These are phyloP conservation scores for Microdochium paspali DNA, from an alignment of 2,329 filamentous ascomycete species.

Conservation along the genomic window DNA sequence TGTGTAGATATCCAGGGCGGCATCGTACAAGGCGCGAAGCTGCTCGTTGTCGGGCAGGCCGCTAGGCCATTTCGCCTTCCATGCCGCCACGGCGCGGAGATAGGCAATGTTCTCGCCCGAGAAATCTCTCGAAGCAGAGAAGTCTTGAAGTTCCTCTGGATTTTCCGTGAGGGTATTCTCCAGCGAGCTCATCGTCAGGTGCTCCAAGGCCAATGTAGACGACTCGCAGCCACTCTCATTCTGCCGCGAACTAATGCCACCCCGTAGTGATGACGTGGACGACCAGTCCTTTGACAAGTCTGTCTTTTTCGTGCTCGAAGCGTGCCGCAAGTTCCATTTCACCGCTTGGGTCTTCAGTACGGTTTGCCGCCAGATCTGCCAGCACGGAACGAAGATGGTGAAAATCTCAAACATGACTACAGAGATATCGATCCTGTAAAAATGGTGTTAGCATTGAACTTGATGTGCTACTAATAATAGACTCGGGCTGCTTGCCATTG, in stretches of 20 bases:
- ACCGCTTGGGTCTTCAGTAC: slow-evolving; percentile 12
- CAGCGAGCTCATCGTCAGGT: slow-evolving; percentile 46
- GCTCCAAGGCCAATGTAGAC: slow-evolving; percentile 2
- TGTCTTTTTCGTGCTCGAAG: slow-evolving; percentile 13
- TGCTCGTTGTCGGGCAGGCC: slow-evolving; percentile 9
- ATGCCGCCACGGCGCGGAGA: slow-evolving; percentile 45
- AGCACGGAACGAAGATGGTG: slow-evolving; percentile 40
- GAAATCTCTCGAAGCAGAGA: slow-evolving; percentile 57
- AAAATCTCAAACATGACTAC: slow-evolving; percentile 45
- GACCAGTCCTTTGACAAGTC: slow-evolving; percentile 8
- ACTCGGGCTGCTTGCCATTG: no score
- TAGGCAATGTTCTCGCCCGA: slow-evolving; percentile 66
- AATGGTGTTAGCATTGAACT: no score
- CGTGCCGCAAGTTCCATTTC: slow-evolving; percentile 18
- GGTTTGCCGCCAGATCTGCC: slow-evolving; percentile 15
- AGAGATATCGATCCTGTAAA: slow-evolving; percentile 34
- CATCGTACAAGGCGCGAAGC: slow-evolving; percentile 42
- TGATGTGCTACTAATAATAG: no score
- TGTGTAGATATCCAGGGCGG: slow-evolving; percentile 51
- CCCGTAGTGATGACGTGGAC: slow-evolving; percentile 13
- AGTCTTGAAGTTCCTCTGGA: slow-evolving; percentile 50
- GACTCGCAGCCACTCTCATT: slow-evolving; percentile 9
- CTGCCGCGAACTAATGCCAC: slow-evolving; percentile 18
- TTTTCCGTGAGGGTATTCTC: slow-evolving; percentile 52
- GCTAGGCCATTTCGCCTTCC: slow-evolving; percentile 32